These are phyloP conservation scores for Flaveria bidentis DNA, from an alignment of 129 eudicot genomes.

Conservation along the genomic window DNA sequence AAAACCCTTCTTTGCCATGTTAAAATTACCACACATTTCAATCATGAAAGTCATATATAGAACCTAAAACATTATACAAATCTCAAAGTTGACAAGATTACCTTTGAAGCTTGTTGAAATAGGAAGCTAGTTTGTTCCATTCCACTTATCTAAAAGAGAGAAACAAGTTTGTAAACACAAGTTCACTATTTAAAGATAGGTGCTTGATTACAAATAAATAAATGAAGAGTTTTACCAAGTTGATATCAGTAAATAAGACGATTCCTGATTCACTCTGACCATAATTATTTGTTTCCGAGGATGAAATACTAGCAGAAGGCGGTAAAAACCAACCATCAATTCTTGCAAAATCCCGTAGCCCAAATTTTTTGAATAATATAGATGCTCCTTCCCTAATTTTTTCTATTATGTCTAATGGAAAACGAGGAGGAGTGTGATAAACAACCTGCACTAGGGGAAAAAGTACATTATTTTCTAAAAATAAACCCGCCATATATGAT, in stretches of 20 bases:
- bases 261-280: conserved; percentile 68
- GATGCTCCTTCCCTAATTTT: conserved; percentile 86
- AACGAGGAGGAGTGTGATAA: conserved; percentile 95
- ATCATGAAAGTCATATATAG: no score
- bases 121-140: conserved; percentile 98
- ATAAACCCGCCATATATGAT: background rate
- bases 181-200: background rate
- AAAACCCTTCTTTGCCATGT: background rate
- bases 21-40: background rate
- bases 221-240: conserved; percentile 52
- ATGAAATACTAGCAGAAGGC: conserved; percentile 41
- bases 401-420: conserved; percentile 64
- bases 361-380: conserved; percentile 63
- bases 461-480: background rate
- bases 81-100: conserved; percentile 22
- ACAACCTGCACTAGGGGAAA: conserved; percentile 57
- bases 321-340: conserved; percentile 97
- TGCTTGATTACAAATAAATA: conserved; percentile 1
- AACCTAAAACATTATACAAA: background rate
- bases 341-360: conserved; percentile 89
- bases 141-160: conserved; percentile 67
- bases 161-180: background rate
- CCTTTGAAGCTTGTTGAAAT: conserved; percentile 98
- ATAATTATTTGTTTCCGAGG: conserved; percentile 47
- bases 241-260: conserved; percentile 80